Evolutionary conservation across 768 basidiomycete species (phyloP).

Genomic region (Lepiota brunneoincarnata): DNA sequence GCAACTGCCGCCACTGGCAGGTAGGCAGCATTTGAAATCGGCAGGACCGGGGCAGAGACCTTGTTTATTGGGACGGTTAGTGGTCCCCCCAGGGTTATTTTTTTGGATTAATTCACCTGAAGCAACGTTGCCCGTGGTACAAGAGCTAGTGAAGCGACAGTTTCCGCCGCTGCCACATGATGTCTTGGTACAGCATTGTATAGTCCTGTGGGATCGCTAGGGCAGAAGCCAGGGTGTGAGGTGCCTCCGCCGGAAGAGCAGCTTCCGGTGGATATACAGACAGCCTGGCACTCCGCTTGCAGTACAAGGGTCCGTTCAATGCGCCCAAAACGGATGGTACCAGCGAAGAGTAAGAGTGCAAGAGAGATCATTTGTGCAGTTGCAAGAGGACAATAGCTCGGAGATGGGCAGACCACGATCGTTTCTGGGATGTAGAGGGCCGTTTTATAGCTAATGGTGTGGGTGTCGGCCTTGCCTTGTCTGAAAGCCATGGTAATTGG

Average conservation of each 20-base stretch:
- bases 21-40: conserved; percentile 25
- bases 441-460: conserved; percentile 3
- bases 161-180: conserved; percentile 25
- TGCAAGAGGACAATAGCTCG: background rate
- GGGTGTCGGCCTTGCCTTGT: no score
- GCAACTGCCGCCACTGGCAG: conserved; percentile 13
- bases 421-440: background rate
- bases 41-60: conserved; percentile 27
- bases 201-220: conserved; percentile 24
- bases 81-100: background rate
- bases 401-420: background rate
- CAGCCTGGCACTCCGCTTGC: conserved; percentile 22
- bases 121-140: conserved; percentile 19
- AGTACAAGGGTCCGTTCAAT: conserved; percentile 23
- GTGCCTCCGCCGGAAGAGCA: conserved; percentile 23
- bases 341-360: background rate
- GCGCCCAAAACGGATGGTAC: conserved; percentile 15
- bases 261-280: conserved; percentile 21
- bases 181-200: conserved; percentile 25
- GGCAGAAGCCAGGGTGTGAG: conserved; percentile 22
- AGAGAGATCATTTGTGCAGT: background rate
- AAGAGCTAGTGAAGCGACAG: conserved; percentile 22
- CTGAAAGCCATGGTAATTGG: no score
- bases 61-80: background rate
- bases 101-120: conserved; percentile 15